Conservation (phyloP, 148 eudicot species). For the Fallopia convolvulus region DNA sequence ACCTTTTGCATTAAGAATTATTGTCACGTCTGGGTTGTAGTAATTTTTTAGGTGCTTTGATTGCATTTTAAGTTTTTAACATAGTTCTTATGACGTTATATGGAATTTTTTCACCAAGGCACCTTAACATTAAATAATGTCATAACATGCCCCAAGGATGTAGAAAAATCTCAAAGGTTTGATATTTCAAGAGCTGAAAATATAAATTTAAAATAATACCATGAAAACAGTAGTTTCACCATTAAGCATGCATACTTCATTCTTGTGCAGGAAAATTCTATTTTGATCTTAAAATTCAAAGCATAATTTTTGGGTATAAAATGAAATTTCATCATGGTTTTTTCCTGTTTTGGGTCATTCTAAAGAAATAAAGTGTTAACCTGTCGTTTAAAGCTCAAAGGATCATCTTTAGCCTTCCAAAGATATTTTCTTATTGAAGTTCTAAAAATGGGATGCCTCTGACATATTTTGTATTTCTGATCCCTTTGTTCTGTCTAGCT, state of each 20-base stretch:
- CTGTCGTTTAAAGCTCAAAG: neutral
- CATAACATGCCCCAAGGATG: neutral
- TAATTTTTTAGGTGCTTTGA: neutral
- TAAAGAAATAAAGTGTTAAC: neutral
- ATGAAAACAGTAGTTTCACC: neutral
- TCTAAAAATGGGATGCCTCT: neutral
- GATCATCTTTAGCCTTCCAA: neutral
- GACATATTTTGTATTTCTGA: neutral
- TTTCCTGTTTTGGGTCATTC: neutral
- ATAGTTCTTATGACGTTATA: neutral
- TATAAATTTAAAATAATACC: neutral
- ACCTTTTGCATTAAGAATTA: neutral
- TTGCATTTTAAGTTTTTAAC: neutral
- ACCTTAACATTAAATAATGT: neutral
- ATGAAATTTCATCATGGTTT: neutral
- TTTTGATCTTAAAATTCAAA: neutral
- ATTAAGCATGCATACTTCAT: neutral
- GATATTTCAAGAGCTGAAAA: neutral
- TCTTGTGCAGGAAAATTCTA: neutral
- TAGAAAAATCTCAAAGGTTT: neutral
- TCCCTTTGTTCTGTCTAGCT: slow-evolving; percentile 32
- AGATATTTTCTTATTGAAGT: neutral
- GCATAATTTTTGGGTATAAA: neutral
- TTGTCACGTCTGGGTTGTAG: neutral
- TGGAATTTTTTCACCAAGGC: neutral